Evolutionary conservation across 2,329 filamentous ascomycete species (phyloP).

Genomic region (Sarocladium kiliense): DNA sequence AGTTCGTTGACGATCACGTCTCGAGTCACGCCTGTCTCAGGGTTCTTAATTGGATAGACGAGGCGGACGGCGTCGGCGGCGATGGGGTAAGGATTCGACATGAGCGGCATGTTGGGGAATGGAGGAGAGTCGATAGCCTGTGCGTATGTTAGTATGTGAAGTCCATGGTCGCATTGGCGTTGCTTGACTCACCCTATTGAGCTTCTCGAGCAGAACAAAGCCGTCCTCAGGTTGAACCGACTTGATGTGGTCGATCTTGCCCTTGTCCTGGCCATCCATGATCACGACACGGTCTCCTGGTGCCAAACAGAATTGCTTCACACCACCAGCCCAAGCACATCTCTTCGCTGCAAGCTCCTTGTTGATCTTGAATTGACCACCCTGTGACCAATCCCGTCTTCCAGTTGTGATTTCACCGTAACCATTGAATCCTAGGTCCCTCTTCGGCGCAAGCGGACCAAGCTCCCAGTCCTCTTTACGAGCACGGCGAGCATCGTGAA

Average conservation of each 20-base stretch:
- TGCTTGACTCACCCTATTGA: slow-evolving; percentile 54
- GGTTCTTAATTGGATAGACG: slow-evolving; percentile 69
- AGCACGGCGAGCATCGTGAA: slow-evolving; percentile 38
- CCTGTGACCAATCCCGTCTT: slow-evolving; percentile 2
- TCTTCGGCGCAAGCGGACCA: slow-evolving; percentile 72
- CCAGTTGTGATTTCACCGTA: slow-evolving; percentile 47
- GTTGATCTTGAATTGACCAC: slow-evolving; percentile 15
- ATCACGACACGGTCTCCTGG: slow-evolving; percentile 77
- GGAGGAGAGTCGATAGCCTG: slow-evolving; percentile 19
- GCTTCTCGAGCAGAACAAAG: slow-evolving; percentile 54
- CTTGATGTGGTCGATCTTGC: slow-evolving; percentile 72
- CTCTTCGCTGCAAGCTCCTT: slow-evolving; percentile 34
- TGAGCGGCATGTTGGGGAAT: slow-evolving; percentile 4
- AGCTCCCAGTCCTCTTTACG: slow-evolving; percentile 73
- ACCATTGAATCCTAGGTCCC: slow-evolving; percentile 59
- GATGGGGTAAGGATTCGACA: slow-evolving; percentile 34
- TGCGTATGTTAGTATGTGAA: background rate
- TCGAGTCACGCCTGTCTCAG: slow-evolving; percentile 55
- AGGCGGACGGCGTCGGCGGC: slow-evolving; percentile 72
- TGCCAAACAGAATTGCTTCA: slow-evolving; percentile 56
- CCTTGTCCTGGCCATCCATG: slow-evolving; percentile 70
- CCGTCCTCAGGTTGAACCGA: slow-evolving; percentile 49
- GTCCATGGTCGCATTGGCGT: background rate
- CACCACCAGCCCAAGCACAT: slow-evolving; percentile 50
- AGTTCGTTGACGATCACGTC: slow-evolving; percentile 77